Evolutionary conservation across 257 asterid species (phyloP), one percentile per base, ranked within the genome.

Genomic region (Leonotis leonurus): DNA sequence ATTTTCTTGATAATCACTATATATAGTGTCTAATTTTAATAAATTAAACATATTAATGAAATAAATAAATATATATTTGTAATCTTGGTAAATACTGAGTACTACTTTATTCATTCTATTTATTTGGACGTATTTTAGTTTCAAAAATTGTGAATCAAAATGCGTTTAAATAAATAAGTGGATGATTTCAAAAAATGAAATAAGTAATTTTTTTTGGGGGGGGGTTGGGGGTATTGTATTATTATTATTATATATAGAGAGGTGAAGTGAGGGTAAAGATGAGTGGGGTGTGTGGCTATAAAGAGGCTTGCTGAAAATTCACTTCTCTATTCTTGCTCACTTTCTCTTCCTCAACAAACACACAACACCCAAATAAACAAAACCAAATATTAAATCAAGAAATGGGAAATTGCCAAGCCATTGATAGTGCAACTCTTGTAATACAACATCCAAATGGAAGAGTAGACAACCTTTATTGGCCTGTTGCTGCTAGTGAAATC

Each of bases 361-460:
- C 8, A 27, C 1, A 3, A 13, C 12, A 3, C 1, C 27, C 8
- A 35, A 3, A 0, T 5, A 30, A 5, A 26, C n/a, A 50, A 0
- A 5, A 33, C 1, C 11, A 5, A 49, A 22, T 4, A 21, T 2
- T 22, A 3, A 3, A 3, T 26, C 10, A 46, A 50, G 50, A 73
- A 60, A 90, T 90, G 98, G 98, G 98, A 4, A 91, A 91, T 56
- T 91, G 96, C 70, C 98, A 91, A 72, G 96, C 98, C 52, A 81
- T 91, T 43, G 98, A 91, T 64, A 86, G 79, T 70, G 98, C 95
- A 55, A 72, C 81, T 54, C 59, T 86, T 8, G 60, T 73, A 3
- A 50, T 91, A 3, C 98, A 91, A 62, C 88, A 88, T 32, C 95
- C 95, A 35, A 86, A 46, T 39, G 96, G 98, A 5, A 82, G 78